phyloP scores from a whole-genome alignment of 169 alveolate species.

The Cystoisospora suis region DNA sequence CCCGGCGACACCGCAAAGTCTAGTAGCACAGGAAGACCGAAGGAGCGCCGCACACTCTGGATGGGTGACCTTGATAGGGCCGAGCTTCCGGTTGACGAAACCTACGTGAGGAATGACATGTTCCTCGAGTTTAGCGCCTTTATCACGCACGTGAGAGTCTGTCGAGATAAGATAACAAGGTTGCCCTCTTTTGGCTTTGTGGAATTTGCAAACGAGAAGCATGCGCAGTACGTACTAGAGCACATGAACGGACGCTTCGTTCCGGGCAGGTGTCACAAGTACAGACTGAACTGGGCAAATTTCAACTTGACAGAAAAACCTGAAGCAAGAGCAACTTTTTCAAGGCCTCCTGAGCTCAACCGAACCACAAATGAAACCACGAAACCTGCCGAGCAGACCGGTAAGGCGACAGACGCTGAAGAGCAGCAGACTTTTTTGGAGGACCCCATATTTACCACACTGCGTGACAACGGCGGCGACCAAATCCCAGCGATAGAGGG shows the following conservation, averaged over 20 bases:
- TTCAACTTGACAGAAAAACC: constrained; percentile 51
- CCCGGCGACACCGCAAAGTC: constrained; percentile 40
- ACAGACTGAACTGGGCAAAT: constrained; percentile 57
- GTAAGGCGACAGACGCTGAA: too few relatives aligned
- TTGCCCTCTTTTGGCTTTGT: constrained; percentile 55
- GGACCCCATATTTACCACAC: too few relatives aligned
- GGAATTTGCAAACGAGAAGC: constrained; percentile 34
- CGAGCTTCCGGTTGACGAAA: constrained; percentile 49
- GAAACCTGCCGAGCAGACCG: constrained; percentile 1
- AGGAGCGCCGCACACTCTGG: constrained; percentile 54
- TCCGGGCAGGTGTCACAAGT: constrained; percentile 55
- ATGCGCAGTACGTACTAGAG: constrained; percentile 40
- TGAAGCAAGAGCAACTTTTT: constrained; percentile 15
- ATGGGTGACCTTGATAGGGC: constrained; percentile 60
- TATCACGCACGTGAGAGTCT: constrained; percentile 31
- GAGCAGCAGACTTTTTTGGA: too few relatives aligned
- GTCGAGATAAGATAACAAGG: constrained; percentile 35
- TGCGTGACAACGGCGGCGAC: too few relatives aligned
- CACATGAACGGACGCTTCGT: constrained; percentile 56
- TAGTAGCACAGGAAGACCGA: constrained; percentile 50
- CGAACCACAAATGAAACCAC: neutral
- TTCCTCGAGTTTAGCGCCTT: constrained; percentile 20
- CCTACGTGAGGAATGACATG: constrained; percentile 40
- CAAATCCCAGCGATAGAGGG: too few relatives aligned
- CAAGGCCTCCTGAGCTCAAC: constrained; percentile 33